Percentiles rank a stretch among this genome's conserved stretches.
phyloP scores from a whole-genome alignment of 2,329 filamentous ascomycete species.

The Colletotrichum zoysiae region DNA sequence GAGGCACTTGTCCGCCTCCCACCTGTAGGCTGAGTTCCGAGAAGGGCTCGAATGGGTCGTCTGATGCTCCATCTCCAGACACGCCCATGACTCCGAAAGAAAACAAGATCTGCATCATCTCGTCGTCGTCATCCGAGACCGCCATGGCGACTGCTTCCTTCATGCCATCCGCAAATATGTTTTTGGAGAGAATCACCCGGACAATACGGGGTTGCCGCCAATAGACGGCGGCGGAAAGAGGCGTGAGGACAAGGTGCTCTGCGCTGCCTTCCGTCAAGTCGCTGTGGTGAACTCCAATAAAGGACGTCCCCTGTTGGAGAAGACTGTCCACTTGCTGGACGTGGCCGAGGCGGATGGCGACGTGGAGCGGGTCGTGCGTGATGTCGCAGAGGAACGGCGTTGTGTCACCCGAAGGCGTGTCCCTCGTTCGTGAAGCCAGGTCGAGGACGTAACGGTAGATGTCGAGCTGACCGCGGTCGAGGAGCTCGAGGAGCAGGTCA shows the following conservation, averaged over 20 bases:
- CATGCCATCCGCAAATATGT: conserved; percentile 37
- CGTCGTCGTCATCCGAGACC: conserved; percentile 34
- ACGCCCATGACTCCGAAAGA: conserved; percentile 26
- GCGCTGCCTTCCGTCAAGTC: conserved; percentile 5
- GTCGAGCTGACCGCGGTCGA: conserved; percentile 45
- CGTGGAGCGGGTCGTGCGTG: conserved; percentile 47
- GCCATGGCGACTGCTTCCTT: conserved; percentile 45
- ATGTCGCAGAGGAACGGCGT: conserved; percentile 43
- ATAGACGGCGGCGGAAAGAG: conserved; percentile 47
- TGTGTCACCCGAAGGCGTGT: conserved; percentile 19
- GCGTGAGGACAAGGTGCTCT: conserved; percentile 44
- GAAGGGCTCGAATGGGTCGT: conserved; percentile 7
- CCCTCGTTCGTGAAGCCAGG: conserved; percentile 46
- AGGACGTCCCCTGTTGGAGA: conserved; percentile 42
- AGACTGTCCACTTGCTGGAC: conserved; percentile 40
- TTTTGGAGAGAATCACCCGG: conserved; percentile 43
- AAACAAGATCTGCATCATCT: conserved; percentile 44
- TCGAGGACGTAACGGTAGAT: conserved; percentile 48
- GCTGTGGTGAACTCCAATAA: conserved; percentile 41
- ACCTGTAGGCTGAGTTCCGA: conserved; percentile 1
- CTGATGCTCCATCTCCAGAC: neutral
- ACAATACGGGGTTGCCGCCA: conserved; percentile 47
- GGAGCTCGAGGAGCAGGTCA: conserved; percentile 45
- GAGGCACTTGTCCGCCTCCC: too few relatives aligned
- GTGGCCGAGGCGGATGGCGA: conserved; percentile 48